Base-by-base conservation (phyloP, 2,329 filamentous ascomycete genomes). In the Atkinsonella hypoxylon region DNA sequence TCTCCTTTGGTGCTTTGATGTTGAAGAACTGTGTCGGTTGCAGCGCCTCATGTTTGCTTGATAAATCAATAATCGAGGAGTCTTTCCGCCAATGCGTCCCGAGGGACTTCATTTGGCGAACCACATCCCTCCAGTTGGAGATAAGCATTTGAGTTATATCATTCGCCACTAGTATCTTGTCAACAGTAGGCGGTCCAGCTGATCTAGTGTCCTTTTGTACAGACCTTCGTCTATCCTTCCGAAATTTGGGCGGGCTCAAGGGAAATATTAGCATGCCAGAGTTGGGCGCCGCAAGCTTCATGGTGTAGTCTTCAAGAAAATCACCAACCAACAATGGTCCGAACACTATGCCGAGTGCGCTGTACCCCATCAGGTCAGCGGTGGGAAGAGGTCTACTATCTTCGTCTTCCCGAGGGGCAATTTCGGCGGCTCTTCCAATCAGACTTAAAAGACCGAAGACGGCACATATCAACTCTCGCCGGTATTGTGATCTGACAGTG, bases 361-460 rank as follows among this genome's bases (percentile, higher is more conserved):
- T 71, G 58, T 83, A 85, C 11, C 78, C 81, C 81, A 85, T 85
- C 44, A 81, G 58, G 53, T 82, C 79, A 8, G 70, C 68, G 2
- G 76, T 78, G 1, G 77, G 74, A 11, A 81, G 64, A 3, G 77
- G 73, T 38, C 69, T 67, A 5, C 77, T 75, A 11, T 67, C 64
- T 17, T 70, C 70, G 53, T 80, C 74, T 58, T 81, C 75, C 26
- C 74, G 68, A 4, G 72, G 70, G 0, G 73, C 65, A 34, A 67
- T 70, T 59, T 85, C 78, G 2, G 80, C 77, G 4, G 72, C 67
- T 26, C 76, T 69, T 2, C 80, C 82, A 50, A 86, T 73, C 38
- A 83, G 68, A 48, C 75, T 79, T 11, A 85, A 67, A 12, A 86
- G 67, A 0, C 82, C 83, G 60, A 86, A 82, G 0, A 86, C 80